Percentiles rank a stretch among this genome's conserved stretches.
Evolutionary conservation across 441 rosid genomes (phyloP).

Genomic region (Corymbia calophylla): DNA sequence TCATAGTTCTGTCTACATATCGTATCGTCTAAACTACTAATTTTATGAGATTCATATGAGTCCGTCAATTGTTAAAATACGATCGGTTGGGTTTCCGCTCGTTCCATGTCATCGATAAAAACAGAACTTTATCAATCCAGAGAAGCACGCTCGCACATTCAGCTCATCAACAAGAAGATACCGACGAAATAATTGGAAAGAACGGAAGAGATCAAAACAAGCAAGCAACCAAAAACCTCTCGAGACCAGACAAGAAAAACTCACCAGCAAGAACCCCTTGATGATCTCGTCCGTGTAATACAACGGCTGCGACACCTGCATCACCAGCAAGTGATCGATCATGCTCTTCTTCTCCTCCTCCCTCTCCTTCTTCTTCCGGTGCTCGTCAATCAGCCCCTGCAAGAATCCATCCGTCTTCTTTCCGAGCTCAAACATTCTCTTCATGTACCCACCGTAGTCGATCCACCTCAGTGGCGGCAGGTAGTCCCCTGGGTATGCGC

Average conservation of each 20-base stretch:
- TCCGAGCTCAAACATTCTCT: not conserved
- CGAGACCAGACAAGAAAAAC: not conserved
- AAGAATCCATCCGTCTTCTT: not conserved
- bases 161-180: not conserved
- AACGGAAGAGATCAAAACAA: not conserved
- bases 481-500: not conserved
- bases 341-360: not conserved
- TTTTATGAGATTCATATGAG: not conserved
- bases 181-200: not conserved
- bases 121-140: not conserved
- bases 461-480: not conserved
- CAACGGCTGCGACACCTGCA: not conserved
- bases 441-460: not conserved
- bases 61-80: not conserved
- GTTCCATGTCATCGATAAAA: not conserved
- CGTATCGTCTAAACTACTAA: not conserved
- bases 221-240: not conserved
- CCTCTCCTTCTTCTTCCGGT: not conserved
- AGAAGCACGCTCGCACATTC: not conserved
- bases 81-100: not conserved
- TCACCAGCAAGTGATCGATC: not conserved
- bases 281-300: not conserved
- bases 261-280: not conserved
- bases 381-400: slow-evolving; percentile 3
- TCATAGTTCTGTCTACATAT: not conserved